phyloP scores from a whole-genome alignment of 2,329 filamentous ascomycete species.

The Aureobasidium subglaciale region DNA sequence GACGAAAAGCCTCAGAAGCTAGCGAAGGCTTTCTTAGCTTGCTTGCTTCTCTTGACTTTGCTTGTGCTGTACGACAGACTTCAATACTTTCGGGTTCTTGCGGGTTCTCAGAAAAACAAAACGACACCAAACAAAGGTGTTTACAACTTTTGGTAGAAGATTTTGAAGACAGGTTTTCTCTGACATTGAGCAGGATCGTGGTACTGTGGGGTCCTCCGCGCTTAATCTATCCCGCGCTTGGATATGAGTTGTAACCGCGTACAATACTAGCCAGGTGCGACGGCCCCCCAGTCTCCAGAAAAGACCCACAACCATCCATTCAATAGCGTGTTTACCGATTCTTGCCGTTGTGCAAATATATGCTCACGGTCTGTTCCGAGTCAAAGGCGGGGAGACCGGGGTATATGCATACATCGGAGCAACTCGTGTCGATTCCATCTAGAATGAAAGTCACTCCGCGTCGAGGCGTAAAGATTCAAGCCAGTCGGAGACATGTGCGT shows the following conservation, averaged over 20 bases:
- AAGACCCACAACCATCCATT: background rate
- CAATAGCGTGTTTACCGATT: slow-evolving; percentile 1
- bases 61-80: slow-evolving; percentile 3
- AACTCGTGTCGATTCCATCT: background rate
- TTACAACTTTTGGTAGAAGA: background rate
- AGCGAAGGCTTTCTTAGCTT: slow-evolving; percentile 11
- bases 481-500: background rate
- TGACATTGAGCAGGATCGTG: background rate
- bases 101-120: background rate
- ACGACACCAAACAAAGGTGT: background rate
- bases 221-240: background rate
- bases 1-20: background rate
- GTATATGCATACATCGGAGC: background rate
- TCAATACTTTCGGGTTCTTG: background rate
- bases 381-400: background rate
- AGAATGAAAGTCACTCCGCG: background rate
- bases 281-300: background rate
- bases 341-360: background rate
- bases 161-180: background rate
- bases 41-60: slow-evolving; percentile 12
- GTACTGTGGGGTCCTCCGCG: background rate
- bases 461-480: background rate
- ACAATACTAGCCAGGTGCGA: background rate
- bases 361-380: background rate
- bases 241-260: background rate